phyloP scores from a whole-genome alignment of 139 green algal species.

The Chlorella vulgaris region DNA sequence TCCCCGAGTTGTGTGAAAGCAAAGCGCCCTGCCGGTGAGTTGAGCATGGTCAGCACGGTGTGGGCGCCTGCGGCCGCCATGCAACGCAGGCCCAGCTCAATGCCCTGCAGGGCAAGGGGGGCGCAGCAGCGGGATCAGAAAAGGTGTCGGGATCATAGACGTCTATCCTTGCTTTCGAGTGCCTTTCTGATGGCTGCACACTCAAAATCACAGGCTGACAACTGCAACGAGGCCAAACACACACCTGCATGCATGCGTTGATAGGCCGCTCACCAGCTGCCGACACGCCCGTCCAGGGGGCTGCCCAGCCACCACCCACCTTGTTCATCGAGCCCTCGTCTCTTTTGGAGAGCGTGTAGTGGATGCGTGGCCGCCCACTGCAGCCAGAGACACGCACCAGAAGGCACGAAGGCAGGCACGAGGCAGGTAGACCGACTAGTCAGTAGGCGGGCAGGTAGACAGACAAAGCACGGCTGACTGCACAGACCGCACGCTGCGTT shows the following conservation, averaged over 20 bases:
- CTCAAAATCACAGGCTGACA: no score
- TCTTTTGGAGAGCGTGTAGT: conserved; percentile 49
- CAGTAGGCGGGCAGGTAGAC: not conserved
- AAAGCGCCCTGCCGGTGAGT: conserved; percentile 12
- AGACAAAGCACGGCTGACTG: not conserved
- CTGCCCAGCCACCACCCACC: conserved; percentile 26
- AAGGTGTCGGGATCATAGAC: no score
- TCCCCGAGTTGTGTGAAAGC: conserved; percentile 3
- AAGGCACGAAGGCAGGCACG: not conserved
- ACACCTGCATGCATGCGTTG: not conserved
- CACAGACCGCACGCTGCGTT: no score
- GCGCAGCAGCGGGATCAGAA: no score
- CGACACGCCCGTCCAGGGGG: not conserved
- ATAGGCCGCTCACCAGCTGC: no score
- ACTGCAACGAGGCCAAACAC: not conserved
- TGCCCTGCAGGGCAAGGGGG: conserved; percentile 22
- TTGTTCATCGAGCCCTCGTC: conserved; percentile 50
- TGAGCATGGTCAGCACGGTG: conserved; percentile 36
- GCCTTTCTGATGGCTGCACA: not conserved
- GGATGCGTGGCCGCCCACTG: conserved; percentile 48
- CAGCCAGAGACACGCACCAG: not conserved
- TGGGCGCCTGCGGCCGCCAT: conserved; percentile 58
- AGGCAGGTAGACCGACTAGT: no score
- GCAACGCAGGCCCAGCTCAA: conserved; percentile 48
- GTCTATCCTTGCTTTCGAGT: no score